Base-by-base conservation (phyloP, 768 basidiomycete species). In the Collybia sordida region DNA sequence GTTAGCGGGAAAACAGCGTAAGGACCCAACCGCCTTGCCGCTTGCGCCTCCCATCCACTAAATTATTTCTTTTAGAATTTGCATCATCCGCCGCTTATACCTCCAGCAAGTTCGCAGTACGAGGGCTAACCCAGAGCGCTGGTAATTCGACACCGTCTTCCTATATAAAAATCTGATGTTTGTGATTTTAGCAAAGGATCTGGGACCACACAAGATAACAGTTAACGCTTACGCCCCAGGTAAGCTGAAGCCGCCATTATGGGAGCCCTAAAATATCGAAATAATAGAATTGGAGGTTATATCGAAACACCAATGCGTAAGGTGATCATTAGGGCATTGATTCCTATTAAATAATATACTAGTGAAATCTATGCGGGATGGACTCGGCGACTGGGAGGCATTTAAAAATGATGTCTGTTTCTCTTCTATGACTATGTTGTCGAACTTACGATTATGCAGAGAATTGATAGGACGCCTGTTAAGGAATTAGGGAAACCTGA, bases 141-240 rank as follows among this genome's bases (percentile, higher is more conserved):
- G 73, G 74, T 73, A 37, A 12, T 63, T 18, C 15, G n/a, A 6
- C 18, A 39, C 15, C 5, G 19, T 4, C 8, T 24, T 0, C 8
- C 17, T 9, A 17, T 27, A 5, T 36, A 8, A 8, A 18, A 9
- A 24, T 4, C 12, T 40, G 25, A 21, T 46, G 7, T 40, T 31
- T 31, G 3, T 11, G 14, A 8, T 19, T 6, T 15, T 35, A 75
- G 73, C 74, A 0, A 34, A 58, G 17, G 73, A 76, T 53, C 57
- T 74, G 3, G 73, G 63, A 6, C 53, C 52, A 22, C 53, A 75
- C 47, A 59, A 59, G 5, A 78, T 77, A 28, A 75, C 70, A 1
- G 73, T 74, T 15, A 77, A 78, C 31, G 67, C 71, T 1, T 74
- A 75, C 43, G 68, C 71, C 7, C 71, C 71, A 15, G 70, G 73